Conservation (phyloP, 2,329 filamentous ascomycete genomes). For the Colletotrichum sp. region DNA sequence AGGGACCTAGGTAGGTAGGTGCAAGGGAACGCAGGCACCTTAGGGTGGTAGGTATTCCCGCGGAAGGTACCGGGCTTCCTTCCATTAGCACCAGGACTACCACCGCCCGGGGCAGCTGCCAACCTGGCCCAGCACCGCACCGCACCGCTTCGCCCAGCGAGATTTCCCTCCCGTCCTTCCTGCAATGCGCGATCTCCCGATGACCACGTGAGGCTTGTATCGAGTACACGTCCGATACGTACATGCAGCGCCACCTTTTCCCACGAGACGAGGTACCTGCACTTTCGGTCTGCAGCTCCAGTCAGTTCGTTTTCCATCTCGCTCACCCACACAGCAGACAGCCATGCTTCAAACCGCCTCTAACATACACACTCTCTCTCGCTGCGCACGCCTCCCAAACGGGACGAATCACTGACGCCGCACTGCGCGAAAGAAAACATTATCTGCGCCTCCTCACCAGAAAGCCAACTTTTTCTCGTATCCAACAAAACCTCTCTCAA, state of each 20-base stretch:
- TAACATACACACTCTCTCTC: background rate
- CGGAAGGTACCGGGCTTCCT: no score
- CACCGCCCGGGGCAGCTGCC: background rate
- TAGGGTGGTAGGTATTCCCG: no score
- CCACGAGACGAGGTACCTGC: background rate
- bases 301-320: background rate
- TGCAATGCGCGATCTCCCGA: constrained; percentile 23
- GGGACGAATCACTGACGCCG: background rate
- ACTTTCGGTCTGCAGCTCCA: background rate
- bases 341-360: background rate
- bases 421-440: background rate
- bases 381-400: background rate
- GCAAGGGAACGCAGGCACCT: no score
- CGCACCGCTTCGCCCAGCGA: background rate
- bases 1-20: no score
- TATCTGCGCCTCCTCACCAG: background rate
- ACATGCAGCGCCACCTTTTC: background rate
- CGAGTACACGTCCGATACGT: background rate
- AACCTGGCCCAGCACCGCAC: background rate
- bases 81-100: background rate
- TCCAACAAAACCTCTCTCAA: background rate
- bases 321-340: background rate
- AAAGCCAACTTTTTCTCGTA: background rate
- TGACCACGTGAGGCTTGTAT: constrained; percentile 14
- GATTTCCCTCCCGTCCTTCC: constrained; percentile 10